A percentile compares a stretch with the other conserved stretches of the same genome.
Evolutionary conservation across 495 filamentous ascomycete genomes (phyloP).

Genomic region (Talaromyces liani): DNA sequence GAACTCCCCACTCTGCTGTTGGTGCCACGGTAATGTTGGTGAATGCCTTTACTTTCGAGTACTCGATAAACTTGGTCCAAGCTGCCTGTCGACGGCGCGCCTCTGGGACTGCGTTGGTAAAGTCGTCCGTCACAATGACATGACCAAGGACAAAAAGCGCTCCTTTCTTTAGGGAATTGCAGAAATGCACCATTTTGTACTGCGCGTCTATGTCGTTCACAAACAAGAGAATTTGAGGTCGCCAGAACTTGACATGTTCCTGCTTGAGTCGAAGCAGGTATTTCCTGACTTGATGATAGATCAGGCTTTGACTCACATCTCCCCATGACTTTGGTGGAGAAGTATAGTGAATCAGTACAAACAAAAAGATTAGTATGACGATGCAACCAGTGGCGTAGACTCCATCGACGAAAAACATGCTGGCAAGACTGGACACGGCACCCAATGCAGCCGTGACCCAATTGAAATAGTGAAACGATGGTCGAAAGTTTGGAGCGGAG

Average conservation of each 20-base stretch:
- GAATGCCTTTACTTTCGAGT: conserved; percentile 83
- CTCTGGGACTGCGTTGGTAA: conserved; percentile 68
- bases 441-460: conserved; percentile 75
- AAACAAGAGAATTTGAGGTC: conserved; percentile 76
- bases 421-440: conserved; percentile 62
- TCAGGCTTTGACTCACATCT: conserved; percentile 81
- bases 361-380: conserved; percentile 63
- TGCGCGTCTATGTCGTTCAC: conserved; percentile 74
- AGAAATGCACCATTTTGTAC: conserved; percentile 80
- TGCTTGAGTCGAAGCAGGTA: conserved; percentile 75
- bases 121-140: conserved; percentile 79
- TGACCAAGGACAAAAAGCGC: conserved; percentile 79
- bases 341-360: conserved; percentile 77
- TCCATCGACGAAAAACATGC: conserved; percentile 88
- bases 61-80: conserved; percentile 83
- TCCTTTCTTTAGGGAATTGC: conserved; percentile 86
- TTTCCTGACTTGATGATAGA: conserved; percentile 88
- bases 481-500: conserved; percentile 88
- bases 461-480: conserved; percentile 82
- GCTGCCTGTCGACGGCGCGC: conserved; percentile 70
- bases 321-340: conserved; percentile 85
- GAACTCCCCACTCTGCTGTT: conserved; percentile 74
- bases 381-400: conserved; percentile 72
- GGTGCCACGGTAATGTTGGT: conserved; percentile 79
- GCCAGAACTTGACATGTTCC: conserved; percentile 90